These are phyloP conservation scores for Myriosclerotinia scirpicola DNA, from an alignment of 2,329 filamentous ascomycete species.

Conservation along the genomic window DNA sequence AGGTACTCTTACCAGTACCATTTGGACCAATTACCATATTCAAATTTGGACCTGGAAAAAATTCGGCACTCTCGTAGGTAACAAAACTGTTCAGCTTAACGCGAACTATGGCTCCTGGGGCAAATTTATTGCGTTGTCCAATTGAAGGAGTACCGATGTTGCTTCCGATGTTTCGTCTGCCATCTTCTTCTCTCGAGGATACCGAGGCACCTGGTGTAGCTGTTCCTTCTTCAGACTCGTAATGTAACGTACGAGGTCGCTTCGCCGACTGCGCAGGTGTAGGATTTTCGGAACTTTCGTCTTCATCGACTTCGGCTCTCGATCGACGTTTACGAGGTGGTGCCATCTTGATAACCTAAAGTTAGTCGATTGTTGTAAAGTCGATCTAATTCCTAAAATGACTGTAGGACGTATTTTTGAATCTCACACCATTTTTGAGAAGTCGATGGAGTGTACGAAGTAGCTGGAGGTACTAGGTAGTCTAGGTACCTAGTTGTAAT, in stretches of 20 bases:
- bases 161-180: neutral
- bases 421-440: neutral
- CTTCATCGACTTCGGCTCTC: conserved; percentile 34
- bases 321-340: conserved; percentile 27
- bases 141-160: neutral
- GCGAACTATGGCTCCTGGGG: conserved; percentile 80
- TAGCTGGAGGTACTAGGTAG: too few species aligned
- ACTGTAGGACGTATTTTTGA: neutral
- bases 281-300: conserved; percentile 31
- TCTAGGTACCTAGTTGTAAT: neutral
- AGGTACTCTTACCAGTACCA: conserved; percentile 93
- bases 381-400: neutral
- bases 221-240: conserved; percentile 22
- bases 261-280: conserved; percentile 31
- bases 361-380: neutral
- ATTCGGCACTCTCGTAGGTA: conserved; percentile 90
- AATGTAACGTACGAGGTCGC: conserved; percentile 33
- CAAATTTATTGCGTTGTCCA: conserved; percentile 26
- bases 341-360: conserved; percentile 20
- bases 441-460: neutral
- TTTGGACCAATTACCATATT: conserved; percentile 99
- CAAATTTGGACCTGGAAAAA: conserved; percentile 84
- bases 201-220: conserved; percentile 22
- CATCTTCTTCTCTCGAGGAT: conserved; percentile 21
- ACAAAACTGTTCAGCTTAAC: conserved; percentile 89